Conservation (phyloP, 768 basidiomycete genomes). For the Phlebiopsis gigantea region DNA sequence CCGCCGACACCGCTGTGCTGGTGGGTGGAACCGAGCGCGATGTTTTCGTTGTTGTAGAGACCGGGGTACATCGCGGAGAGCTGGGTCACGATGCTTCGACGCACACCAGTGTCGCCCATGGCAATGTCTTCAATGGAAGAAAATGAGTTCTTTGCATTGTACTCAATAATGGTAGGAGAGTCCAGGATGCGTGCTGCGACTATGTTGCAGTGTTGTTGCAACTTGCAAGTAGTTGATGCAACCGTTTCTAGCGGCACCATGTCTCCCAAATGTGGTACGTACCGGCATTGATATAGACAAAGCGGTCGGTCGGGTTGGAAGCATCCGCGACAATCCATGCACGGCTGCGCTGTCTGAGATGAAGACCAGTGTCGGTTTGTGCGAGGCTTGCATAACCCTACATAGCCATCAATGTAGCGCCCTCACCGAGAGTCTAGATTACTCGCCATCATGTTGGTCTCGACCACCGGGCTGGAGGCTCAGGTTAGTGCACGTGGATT, state of each 20-base stretch:
- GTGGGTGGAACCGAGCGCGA: conserved; percentile 73
- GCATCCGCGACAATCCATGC: conserved; percentile 72
- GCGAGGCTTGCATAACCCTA: conserved; percentile 63
- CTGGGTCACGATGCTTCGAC: conserved; percentile 58
- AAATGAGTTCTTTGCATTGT: no score
- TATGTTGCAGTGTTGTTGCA: no score
- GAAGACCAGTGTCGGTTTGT: conserved; percentile 70
- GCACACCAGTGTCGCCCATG: conserved; percentile 76
- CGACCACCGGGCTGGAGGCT: conserved; percentile 56
- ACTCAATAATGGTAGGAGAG: no score
- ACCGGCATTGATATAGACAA: conserved; percentile 79
- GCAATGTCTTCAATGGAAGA: conserved; percentile 56
- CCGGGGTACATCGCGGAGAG: conserved; percentile 55
- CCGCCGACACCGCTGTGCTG: conserved; percentile 76
- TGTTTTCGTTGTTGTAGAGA: conserved; percentile 63
- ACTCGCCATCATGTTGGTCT: conserved; percentile 78
- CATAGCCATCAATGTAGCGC: not conserved
- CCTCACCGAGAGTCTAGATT: not conserved
- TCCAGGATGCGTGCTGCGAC: no score
- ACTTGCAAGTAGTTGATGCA: no score
- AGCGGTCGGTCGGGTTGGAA: conserved; percentile 45
- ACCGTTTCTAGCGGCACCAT: not conserved
- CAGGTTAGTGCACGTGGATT: conserved; percentile 9
- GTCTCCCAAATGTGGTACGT: not conserved
- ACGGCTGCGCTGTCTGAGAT: conserved; percentile 75